Conservation (phyloP, 1,284 basidiomycete genomes). For the Microbotryum violaceum region DNA sequence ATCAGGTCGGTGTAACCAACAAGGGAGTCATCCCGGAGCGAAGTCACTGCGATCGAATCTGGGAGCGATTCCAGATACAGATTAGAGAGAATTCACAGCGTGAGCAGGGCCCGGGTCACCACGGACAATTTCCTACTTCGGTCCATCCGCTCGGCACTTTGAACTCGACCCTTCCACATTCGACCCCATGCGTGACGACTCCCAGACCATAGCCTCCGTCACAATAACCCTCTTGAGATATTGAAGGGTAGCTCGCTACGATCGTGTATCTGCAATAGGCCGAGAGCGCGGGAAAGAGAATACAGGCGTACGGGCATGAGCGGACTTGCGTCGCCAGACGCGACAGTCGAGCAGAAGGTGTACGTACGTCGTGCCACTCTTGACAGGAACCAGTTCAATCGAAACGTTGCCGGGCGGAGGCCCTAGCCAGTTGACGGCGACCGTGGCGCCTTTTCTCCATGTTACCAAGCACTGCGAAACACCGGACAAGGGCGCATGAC, state of each 20-base stretch:
- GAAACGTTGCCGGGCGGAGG: slow-evolving; percentile 26
- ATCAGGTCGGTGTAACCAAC: slow-evolving; percentile 30
- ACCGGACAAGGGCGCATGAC: neutral
- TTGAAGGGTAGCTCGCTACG: slow-evolving; percentile 9
- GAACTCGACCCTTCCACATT: slow-evolving; percentile 27
- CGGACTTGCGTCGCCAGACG: neutral
- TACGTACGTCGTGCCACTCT: no score
- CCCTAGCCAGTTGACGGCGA: slow-evolving; percentile 31
- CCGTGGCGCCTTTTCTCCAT: slow-evolving; percentile 24
- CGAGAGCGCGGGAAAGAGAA: neutral
- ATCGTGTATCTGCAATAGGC: slow-evolving; percentile 15
- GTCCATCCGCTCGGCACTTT: slow-evolving; percentile 20
- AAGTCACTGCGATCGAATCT: slow-evolving; percentile 30
- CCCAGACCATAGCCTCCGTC: slow-evolving; percentile 22
- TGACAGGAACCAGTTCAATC: slow-evolving; percentile 10
- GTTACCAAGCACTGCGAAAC: slow-evolving; percentile 21
- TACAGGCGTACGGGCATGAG: neutral
- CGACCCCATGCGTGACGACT: slow-evolving; percentile 14
- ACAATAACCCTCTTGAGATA: slow-evolving; percentile 23
- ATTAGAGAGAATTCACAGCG: neutral
- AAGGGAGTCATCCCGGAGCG: slow-evolving; percentile 9
- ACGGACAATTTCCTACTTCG: slow-evolving; percentile 24
- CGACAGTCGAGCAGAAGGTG: neutral
- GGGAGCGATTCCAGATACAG: neutral
- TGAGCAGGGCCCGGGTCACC: neutral